Percentiles rank a stretch among this genome's conserved stretches.
Evolutionary conservation across 306 rosid genomes (phyloP).

Genomic region (Begonia masoniana): DNA sequence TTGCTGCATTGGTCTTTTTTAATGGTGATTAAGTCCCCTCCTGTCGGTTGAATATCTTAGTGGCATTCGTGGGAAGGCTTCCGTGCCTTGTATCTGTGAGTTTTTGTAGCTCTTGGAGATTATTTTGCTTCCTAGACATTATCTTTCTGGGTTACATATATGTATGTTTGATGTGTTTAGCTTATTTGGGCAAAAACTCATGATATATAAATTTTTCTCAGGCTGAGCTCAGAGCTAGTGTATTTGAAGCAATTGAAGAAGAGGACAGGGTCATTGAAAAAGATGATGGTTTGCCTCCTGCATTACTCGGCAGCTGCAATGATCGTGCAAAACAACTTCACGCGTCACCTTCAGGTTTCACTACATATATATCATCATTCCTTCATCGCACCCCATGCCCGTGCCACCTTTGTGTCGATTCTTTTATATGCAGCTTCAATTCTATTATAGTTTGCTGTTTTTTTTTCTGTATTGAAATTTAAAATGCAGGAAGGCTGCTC

Average conservation of each 20-base stretch:
- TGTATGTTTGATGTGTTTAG: no score
- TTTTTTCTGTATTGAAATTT: no score
- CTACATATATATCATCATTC: neutral
- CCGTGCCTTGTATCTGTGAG: no score
- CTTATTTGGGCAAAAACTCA: no score
- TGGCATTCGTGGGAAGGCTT: no score
- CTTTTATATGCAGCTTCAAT: neutral
- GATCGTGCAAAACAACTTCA: conserved; percentile 97
- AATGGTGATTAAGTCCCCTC: no score
- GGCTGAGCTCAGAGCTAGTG: conserved; percentile 99
- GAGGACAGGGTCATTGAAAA: conserved; percentile 85
- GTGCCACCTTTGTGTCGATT: neutral
- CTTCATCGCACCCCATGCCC: neutral
- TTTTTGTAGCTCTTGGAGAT: no score
- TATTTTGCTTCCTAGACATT: no score
- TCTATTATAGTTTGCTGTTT: neutral
- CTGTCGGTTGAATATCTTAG: no score
- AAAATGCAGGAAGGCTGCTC: conserved; percentile 74
- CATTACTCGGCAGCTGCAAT: conserved; percentile 93
- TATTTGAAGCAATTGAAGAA: conserved; percentile 96
- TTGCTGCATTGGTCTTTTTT: no score
- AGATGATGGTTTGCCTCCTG: conserved; percentile 88
- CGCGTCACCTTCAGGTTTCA: conserved; percentile 84
- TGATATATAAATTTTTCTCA: conserved; percentile 4
- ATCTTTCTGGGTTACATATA: no score